phyloP scores from a whole-genome alignment of 106 monocot species.

The Hemerocallis citrina region DNA sequence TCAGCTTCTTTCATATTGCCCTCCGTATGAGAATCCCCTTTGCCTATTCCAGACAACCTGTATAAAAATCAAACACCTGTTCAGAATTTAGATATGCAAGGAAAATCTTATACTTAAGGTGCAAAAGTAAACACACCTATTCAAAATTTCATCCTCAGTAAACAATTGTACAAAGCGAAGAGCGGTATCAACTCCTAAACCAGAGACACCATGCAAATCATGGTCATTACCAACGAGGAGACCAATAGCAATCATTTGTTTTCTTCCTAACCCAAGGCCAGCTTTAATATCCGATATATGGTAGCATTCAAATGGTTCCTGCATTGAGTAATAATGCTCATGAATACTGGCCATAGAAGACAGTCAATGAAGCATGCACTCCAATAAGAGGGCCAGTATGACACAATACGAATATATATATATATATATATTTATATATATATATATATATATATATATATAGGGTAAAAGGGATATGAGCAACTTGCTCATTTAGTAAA shows the following conservation, averaged over 20 bases:
- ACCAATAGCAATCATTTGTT: constrained; percentile 75
- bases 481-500: too few relatives aligned
- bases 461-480: too few relatives aligned
- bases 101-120: not conserved
- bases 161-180: constrained; percentile 77
- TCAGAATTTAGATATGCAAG: not conserved
- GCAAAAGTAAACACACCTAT: constrained; percentile 40
- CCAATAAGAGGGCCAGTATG: too few relatives aligned
- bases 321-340: constrained; percentile 15
- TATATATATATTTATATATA: too few relatives aligned
- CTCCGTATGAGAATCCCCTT: constrained; percentile 17
- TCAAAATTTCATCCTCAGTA: constrained; percentile 64
- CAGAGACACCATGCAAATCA: constrained; percentile 72
- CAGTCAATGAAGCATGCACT: too few relatives aligned
- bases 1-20: constrained; percentile 3
- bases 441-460: too few relatives aligned
- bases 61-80: too few relatives aligned
- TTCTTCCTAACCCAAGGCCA: constrained; percentile 75
- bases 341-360: not conserved
- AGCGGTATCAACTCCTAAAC: constrained; percentile 85
- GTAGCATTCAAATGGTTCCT: constrained; percentile 98
- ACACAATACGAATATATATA: too few relatives aligned
- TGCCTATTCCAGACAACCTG: constrained; percentile 74
- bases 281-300: constrained; percentile 79
- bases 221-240: constrained; percentile 84